Base-by-base conservation (phyloP, 176 grass and related monocot genomes). In the Oryza meyeriana region DNA sequence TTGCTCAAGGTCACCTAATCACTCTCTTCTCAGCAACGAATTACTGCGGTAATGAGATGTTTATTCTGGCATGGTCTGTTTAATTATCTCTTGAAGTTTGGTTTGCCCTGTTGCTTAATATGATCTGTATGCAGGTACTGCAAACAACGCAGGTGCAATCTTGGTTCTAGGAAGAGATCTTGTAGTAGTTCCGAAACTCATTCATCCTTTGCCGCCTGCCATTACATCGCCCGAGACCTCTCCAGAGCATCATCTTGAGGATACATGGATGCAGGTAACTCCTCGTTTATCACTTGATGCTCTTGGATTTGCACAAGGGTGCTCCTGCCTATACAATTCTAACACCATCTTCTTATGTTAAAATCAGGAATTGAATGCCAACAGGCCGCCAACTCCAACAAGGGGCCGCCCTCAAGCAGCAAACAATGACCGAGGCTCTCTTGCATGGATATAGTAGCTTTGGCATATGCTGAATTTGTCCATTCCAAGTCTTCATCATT, bases 21-120 rank as follows among this genome's bases (percentile, higher is more conserved):
- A 96, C 97, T 61, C 97, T 99, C 84, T 99, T 99, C 78, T 99
- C 97, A 18, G 97, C 93, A 52, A 99, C 97, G 66, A 99, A 99
- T 85, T 99, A 99, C 72, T 99, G 97, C 17, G 96, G 96, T 95
- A 85, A 82, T 90, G 9, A 76, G 25, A 13, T 71, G 4, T 20
- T 20, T 80, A 16, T 66, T 35, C 10, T 66, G 75, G 48, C 39
- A 40, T 64, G 17, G n/a, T 76, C 31, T 14, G 5, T 66, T 66
- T 1, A 24, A 25, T 32, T 9, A 71, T 66, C 39, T 84, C 18
- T 26, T 77, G 7, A 9, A 30, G 28, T 14, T 76, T 38, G 59
- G 24, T 78, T 78, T 65, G 10, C 32, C 10, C 16, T 40, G 57
- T 77, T 79, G 50, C 55, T 82, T 66, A 76, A 79, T 20, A 47